phyloP scores from a whole-genome alignment of 73 alveolate genomes.

The Symbiodinium natans region DNA sequence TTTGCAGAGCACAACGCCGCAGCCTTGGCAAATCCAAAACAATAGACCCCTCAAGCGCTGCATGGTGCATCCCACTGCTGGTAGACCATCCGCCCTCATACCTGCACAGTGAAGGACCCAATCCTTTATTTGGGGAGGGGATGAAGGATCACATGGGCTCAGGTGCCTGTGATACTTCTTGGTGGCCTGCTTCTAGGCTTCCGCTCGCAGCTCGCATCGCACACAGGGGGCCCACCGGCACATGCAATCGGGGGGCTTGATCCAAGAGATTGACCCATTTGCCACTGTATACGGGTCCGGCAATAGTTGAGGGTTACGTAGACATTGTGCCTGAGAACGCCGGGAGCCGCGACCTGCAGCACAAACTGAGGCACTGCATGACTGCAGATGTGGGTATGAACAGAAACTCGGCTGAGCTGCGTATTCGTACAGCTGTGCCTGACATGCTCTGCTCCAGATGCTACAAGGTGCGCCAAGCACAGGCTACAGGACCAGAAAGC shows the following conservation, averaged over 20 bases:
- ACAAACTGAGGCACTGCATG: not conserved
- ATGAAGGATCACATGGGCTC: not conserved
- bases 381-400: not conserved
- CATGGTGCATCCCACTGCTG: not conserved
- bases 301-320: no score
- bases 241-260: no score
- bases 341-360: no score
- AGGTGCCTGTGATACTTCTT: not conserved
- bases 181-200: not conserved
- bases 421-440: no score
- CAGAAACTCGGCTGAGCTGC: not conserved
- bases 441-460: no score
- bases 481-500: no score
- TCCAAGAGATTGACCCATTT: no score
- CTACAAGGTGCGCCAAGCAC: no score
- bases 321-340: no score
- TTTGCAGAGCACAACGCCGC: not conserved
- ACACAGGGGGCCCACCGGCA: no score
- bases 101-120: not conserved
- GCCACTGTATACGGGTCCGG: no score
- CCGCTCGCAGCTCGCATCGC: not conserved
- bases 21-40: not conserved
- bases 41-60: not conserved
- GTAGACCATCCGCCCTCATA: not conserved
- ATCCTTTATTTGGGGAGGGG: not conserved